phyloP scores from a whole-genome alignment of 345 rosid species.

The Syzygium aromaticum region DNA sequence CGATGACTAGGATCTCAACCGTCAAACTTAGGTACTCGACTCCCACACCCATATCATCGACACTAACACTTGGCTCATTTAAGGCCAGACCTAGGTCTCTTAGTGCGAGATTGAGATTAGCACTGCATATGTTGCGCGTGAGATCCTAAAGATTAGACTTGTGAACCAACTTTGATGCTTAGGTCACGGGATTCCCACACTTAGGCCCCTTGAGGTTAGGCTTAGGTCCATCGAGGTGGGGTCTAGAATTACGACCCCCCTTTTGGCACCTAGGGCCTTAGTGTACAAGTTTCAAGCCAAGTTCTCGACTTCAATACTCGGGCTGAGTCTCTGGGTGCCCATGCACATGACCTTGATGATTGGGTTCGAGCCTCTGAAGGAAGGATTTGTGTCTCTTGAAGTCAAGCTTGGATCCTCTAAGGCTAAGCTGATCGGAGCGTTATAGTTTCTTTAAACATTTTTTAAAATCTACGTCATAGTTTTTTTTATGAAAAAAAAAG shows the following conservation, averaged over 20 bases:
- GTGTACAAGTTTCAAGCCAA: not conserved
- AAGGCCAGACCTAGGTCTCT: not conserved
- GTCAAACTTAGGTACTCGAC: accelerated
- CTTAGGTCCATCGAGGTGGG: no score
- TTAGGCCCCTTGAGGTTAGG: not conserved
- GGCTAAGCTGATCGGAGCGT: not conserved
- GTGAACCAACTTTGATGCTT: accelerated
- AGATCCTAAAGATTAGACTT: accelerated
- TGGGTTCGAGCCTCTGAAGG: not conserved
- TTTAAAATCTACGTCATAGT: accelerated
- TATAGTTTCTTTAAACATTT: no score
- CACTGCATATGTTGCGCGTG: accelerated
- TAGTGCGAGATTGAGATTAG: accelerated
- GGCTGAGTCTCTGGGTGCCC: no score
- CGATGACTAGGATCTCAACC: no score
- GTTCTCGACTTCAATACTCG: accelerated
- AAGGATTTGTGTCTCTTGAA: accelerated
- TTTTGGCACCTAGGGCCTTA: no score
- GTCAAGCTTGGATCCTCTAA: not conserved
- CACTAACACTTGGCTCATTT: no score
- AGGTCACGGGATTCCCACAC: accelerated
- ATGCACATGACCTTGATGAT: not conserved
- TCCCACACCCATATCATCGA: accelerated
- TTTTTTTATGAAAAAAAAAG: not conserved
- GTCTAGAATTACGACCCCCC: no score